phyloP scores from a whole-genome alignment of 768 basidiomycete species.

The Paxillus involutus region DNA sequence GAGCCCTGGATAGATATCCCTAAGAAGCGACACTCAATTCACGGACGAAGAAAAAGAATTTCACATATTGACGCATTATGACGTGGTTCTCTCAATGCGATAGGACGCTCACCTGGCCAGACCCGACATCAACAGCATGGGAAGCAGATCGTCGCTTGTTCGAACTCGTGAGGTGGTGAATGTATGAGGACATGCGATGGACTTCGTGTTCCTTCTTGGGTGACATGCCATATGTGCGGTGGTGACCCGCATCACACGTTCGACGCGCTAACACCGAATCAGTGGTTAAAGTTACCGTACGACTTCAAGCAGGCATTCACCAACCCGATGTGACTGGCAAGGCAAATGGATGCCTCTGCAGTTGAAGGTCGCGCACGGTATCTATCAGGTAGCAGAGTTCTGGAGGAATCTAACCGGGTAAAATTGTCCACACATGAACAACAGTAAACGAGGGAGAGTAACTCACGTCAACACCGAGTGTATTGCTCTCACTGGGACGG shows the following conservation, averaged over 20 bases:
- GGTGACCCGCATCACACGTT: conserved; percentile 1
- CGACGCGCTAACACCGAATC: conserved; percentile 7
- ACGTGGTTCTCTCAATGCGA: background rate
- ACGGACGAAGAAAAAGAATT: background rate
- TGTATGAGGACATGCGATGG: conserved; percentile 56
- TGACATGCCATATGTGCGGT: conserved; percentile 52
- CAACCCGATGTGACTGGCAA: conserved; percentile 10
- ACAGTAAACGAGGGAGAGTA: background rate
- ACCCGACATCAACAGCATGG: conserved; percentile 70
- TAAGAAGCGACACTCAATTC: conserved; percentile 20
- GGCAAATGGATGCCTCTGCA: conserved; percentile 17
- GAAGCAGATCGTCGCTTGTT: conserved; percentile 20
- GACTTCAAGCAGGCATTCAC: conserved; percentile 7
- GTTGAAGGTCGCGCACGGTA: conserved; percentile 24
- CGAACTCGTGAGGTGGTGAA: conserved; percentile 36
- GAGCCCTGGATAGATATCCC: conserved; percentile 63
- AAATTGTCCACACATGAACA: background rate
- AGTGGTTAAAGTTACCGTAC: background rate
- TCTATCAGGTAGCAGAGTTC: conserved; percentile 22
- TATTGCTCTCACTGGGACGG: conserved; percentile 13
- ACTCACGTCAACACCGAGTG: conserved; percentile 15
- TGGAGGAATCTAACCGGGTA: conserved; percentile 20
- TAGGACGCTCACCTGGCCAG: conserved; percentile 55
- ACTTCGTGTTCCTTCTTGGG: conserved; percentile 81
- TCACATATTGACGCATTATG: background rate